Percentiles rank a stretch among this genome's conserved stretches.
Evolutionary conservation across 2,329 filamentous ascomycete species (phyloP).

Genomic region (Ophiocordyceps sinensis): DNA sequence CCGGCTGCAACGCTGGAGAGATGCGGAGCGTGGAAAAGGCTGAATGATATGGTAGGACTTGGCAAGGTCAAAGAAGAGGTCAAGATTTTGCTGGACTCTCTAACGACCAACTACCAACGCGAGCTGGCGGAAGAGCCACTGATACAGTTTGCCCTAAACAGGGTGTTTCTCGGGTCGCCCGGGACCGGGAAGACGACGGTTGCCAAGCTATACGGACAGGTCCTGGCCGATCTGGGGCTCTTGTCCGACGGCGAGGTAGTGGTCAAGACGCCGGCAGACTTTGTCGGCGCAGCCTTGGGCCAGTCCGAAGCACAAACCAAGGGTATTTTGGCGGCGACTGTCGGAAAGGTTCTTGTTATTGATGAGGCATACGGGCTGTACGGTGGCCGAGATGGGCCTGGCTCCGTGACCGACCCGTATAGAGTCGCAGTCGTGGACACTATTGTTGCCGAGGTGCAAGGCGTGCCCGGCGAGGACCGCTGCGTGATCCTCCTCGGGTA

Average conservation of each 20-base stretch:
- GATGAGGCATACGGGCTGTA: slow-evolving; percentile 65
- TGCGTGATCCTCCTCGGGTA: slow-evolving; percentile 62
- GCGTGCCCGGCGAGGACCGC: slow-evolving; percentile 52
- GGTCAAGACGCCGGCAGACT: slow-evolving; percentile 59
- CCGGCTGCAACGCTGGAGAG: slow-evolving; percentile 36
- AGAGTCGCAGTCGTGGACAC: slow-evolving; percentile 57
- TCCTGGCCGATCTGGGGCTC: slow-evolving; percentile 53
- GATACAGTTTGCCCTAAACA: slow-evolving; percentile 49
- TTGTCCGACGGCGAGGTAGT: slow-evolving; percentile 59
- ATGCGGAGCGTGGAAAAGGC: slow-evolving; percentile 40
- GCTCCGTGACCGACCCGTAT: slow-evolving; percentile 22
- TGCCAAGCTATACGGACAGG: slow-evolving; percentile 55
- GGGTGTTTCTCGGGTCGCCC: slow-evolving; percentile 55
- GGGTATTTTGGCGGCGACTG: slow-evolving; percentile 48
- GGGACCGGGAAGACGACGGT: slow-evolving; percentile 68
- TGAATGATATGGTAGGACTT: slow-evolving; percentile 46
- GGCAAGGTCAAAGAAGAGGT: slow-evolving; percentile 47
- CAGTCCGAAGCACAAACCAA: slow-evolving; percentile 59
- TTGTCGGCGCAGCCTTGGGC: slow-evolving; percentile 49
- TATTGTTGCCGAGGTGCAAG: slow-evolving; percentile 60
- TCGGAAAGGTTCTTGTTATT: slow-evolving; percentile 65
- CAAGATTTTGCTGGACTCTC: slow-evolving; percentile 40
- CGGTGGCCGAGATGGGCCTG: slow-evolving; percentile 15
- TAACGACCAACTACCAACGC: slow-evolving; percentile 49
- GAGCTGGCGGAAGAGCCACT: slow-evolving; percentile 47